phyloP scores from a whole-genome alignment of 768 basidiomycete species.

The Trametes cubensis region DNA sequence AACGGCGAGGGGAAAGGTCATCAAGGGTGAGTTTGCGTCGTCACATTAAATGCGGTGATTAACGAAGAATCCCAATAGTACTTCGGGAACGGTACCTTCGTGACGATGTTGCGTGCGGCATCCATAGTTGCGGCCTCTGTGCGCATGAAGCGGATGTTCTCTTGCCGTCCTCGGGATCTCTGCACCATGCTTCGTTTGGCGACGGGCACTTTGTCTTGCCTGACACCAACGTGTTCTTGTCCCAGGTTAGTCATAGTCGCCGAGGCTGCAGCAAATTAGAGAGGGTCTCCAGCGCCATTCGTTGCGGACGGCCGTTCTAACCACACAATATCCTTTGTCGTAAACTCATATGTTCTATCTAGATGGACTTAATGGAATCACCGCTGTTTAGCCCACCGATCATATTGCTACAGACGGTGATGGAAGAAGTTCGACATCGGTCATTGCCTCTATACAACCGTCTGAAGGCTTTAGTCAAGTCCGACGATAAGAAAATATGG shows the following conservation, averaged over 20 bases:
- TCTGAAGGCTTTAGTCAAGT: slow-evolving; percentile 78
- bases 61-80: slow-evolving; percentile 44
- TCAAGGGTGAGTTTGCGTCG: slow-evolving; percentile 67
- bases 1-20: slow-evolving; percentile 89
- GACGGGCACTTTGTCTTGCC: slow-evolving; percentile 83
- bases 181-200: slow-evolving; percentile 56
- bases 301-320: not conserved
- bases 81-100: slow-evolving; percentile 92
- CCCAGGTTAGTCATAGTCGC: slow-evolving; percentile 60
- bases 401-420: slow-evolving; percentile 90
- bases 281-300: not conserved
- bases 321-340: not conserved
- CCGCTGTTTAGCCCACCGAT: slow-evolving; percentile 74
- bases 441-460: slow-evolving; percentile 92
- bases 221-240: slow-evolving; percentile 93
- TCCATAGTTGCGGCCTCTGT: slow-evolving; percentile 71
- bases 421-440: slow-evolving; percentile 95
- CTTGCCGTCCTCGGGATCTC: slow-evolving; percentile 64
- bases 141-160: slow-evolving; percentile 40
- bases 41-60: slow-evolving; percentile 4
- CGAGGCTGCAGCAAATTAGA: not conserved
- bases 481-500: slow-evolving; percentile 85
- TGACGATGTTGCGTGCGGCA: slow-evolving; percentile 88
- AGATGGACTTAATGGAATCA: slow-evolving; percentile 96
- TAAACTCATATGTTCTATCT: slow-evolving; percentile 18